Conservation (phyloP, 441 rosid species). For the Hura crepitans region DNA sequence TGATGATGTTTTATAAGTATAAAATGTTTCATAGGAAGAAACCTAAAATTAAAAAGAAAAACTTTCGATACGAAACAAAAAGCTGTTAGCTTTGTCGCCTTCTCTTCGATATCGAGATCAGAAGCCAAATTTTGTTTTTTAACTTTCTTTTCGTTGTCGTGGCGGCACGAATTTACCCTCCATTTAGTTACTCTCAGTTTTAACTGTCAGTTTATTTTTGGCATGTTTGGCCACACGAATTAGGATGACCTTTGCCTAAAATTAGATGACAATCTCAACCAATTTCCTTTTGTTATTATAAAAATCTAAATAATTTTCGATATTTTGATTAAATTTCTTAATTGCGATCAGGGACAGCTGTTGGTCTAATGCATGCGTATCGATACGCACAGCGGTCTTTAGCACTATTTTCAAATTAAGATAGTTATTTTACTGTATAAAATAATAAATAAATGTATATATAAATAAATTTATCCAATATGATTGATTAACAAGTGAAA, state of each 20-base stretch:
- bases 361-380: too few species aligned
- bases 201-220: neutral
- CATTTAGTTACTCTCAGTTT: neutral
- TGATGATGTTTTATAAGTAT: neutral
- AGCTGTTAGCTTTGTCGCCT: conserved; percentile 15
- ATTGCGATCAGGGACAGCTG: too few species aligned
- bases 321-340: too few species aligned
- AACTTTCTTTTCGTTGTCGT: neutral
- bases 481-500: neutral
- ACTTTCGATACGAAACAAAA: conserved; percentile 11
- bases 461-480: too few species aligned
- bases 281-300: neutral
- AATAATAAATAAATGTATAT: too few species aligned
- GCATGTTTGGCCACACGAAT: conserved; percentile 4
- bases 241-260: neutral
- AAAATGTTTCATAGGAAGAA: conserved; percentile 18
- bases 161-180: conserved; percentile 3
- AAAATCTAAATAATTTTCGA: too few species aligned
- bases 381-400: neutral
- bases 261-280: neutral
- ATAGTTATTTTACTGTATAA: too few species aligned
- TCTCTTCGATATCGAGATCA: conserved; percentile 19
- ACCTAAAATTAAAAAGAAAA: conserved; percentile 5
- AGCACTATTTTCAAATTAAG: neutral
- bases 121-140: neutral